phyloP scores from a whole-genome alignment of 768 basidiomycete genomes.

The Mycena metata region DNA sequence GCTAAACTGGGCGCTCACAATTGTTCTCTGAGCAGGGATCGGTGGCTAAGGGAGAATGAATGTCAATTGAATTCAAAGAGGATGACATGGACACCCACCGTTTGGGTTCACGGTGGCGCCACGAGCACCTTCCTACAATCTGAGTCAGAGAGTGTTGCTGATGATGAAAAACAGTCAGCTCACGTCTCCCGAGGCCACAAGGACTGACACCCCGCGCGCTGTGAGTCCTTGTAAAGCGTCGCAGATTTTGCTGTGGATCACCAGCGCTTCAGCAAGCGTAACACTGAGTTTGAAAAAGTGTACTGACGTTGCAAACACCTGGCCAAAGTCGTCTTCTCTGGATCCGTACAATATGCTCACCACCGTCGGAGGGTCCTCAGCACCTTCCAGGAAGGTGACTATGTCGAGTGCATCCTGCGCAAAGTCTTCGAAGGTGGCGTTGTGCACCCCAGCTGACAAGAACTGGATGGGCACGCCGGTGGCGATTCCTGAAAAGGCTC shows the following conservation, averaged over 20 bases:
- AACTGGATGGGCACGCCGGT: constrained; percentile 28
- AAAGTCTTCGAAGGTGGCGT: constrained; percentile 42
- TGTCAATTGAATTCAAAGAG: constrained; percentile 23
- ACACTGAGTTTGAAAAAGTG: constrained; percentile 45
- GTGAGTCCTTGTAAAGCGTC: constrained; percentile 17
- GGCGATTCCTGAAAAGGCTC: constrained; percentile 22
- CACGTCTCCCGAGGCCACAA: constrained; percentile 28
- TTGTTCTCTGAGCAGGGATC: constrained; percentile 25
- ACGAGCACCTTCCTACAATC: constrained; percentile 28
- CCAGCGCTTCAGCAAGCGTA: constrained; percentile 51
- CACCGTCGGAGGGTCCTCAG: constrained; percentile 25
- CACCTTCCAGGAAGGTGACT: constrained; percentile 15
- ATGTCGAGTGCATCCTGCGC: constrained; percentile 12
- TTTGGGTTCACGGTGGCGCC: constrained; percentile 30
- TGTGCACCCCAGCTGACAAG: constrained; percentile 10
- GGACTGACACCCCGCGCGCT: constrained; percentile 45
- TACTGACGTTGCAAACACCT: constrained; percentile 24
- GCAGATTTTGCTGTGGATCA: constrained; percentile 35
- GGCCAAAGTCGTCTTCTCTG: constrained; percentile 17
- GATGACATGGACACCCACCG: constrained; percentile 26
- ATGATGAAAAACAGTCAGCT: constrained; percentile 17
- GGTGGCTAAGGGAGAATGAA: constrained; percentile 25
- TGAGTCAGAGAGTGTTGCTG: constrained; percentile 17
- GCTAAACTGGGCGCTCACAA: constrained; percentile 26
- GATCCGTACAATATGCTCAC: constrained; percentile 18